Percentiles rank a stretch among this genome's conserved stretches.
Conservation (phyloP, 2,329 filamentous ascomycete species). For the Fusarium pseudograminearum region DNA sequence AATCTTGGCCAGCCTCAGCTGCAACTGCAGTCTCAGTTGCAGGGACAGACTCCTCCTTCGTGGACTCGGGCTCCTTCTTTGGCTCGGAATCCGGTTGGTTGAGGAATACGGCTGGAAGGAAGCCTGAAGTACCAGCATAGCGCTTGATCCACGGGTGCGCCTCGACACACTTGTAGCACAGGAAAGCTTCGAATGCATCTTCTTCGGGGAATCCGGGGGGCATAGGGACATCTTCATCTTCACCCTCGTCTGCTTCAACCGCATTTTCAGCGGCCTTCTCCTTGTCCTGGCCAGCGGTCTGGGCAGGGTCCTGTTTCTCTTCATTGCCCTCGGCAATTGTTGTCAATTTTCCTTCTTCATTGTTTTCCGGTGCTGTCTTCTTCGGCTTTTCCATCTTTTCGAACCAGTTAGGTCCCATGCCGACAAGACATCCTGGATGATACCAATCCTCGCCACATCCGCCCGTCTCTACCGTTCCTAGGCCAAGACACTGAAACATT, state of each 20-base stretch:
- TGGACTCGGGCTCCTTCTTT: constrained; percentile 1
- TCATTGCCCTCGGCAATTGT: constrained; percentile 65
- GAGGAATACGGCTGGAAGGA: constrained; percentile 77
- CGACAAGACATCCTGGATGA: constrained; percentile 92
- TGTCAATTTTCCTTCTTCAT: constrained; percentile 52
- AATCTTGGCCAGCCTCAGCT: constrained; percentile 28
- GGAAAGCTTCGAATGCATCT: constrained; percentile 87
- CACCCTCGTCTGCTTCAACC: constrained; percentile 52
- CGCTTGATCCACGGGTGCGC: constrained; percentile 91
- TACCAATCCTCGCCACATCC: constrained; percentile 99
- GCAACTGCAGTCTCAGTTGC: constrained; percentile 4
- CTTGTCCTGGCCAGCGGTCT: constrained; percentile 37
- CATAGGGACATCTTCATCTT: constrained; percentile 73
- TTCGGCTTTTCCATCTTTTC: constrained; percentile 63
- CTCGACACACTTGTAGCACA: constrained; percentile 94
- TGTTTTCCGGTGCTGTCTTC: constrained; percentile 33
- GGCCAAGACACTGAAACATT: constrained; percentile 96
- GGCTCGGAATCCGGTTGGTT: constrained; percentile 30
- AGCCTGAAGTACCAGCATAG: constrained; percentile 84
- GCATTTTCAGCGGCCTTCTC: constrained; percentile 37
- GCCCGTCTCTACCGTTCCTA: constrained; percentile 82
- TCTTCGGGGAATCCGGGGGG: constrained; percentile 90
- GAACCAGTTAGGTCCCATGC: constrained; percentile 79
- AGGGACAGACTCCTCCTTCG: constrained; percentile 3
- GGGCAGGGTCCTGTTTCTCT: constrained; percentile 39